Base-by-base conservation (phyloP, 192 early-diverging fungal genomes). In the Rhizoclosmatium globosum region DNA sequence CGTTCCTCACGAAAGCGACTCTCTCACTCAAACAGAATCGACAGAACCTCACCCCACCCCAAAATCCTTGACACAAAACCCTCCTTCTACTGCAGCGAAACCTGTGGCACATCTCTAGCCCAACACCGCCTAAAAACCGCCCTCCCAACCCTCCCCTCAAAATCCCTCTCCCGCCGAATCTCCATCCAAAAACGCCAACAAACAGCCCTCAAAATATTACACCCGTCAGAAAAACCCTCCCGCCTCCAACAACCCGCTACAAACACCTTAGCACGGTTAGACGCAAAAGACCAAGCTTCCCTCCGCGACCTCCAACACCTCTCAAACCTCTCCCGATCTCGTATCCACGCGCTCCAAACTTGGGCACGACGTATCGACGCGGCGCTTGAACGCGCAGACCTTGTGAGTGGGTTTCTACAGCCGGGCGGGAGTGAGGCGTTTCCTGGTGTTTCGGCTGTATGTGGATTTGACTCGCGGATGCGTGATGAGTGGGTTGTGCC, bases 1-100 rank as follows among this genome's bases (percentile, higher is more conserved):
- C 70, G 70, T 72, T 9, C 70, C 70, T 21, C 70, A 72, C 38
- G 70, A 72, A 47, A 72, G 38, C 53, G 70, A 72, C 47, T 11
- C 61, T 7, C 61, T 9, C 15, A 53, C 6, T 53, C 6, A 53
- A 31, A 31, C 15, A 57, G n/a, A 57, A 57, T 57, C 56, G 56
- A 57, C 56, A 57, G 23, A 6, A 6, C 62, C 11, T 42, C 62
- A 6, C 62, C 45, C 47, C 19, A 19, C 70, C n/a, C 53, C 47
- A 59, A 42, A 38, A 31, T 72, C 9, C 53, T 72, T 9, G 67
- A 68, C 9, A 43, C n/a, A 11, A 17, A 23, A 7, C 67, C 67
- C 7, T 6, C 9, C 15, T 72, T 57, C 70, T 57, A 72, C 38
- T 72, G 70, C 70, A 57, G 48, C 15, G 70, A 72, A 58, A 44